A percentile compares a stretch with the other conserved stretches of the same genome.
phyloP scores from a whole-genome alignment of 306 rosid species.

The Senna siamea region DNA sequence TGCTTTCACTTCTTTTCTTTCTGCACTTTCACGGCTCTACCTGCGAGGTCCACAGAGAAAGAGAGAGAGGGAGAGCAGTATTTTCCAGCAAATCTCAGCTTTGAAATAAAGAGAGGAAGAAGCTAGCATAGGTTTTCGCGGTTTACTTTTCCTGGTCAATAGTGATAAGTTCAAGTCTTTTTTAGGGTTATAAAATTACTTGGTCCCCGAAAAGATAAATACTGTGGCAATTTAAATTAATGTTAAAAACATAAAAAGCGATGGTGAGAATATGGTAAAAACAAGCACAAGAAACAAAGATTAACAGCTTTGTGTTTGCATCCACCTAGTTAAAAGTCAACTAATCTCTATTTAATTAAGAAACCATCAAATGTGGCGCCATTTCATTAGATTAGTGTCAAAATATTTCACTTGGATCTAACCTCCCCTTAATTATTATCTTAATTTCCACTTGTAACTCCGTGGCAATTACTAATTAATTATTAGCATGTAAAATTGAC shows the following conservation, averaged over 20 bases:
- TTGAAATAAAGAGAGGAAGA: neutral
- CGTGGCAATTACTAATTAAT: neutral
- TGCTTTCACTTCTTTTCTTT: slow-evolving; percentile 26
- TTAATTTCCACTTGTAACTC: neutral
- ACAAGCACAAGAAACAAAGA: slow-evolving; percentile 28
- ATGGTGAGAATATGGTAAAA: neutral
- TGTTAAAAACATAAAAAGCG: neutral
- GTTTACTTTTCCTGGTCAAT: slow-evolving; percentile 27
- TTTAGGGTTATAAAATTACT: neutral
- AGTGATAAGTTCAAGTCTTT: neutral
- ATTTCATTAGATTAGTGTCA: neutral
- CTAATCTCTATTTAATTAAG: slow-evolving; percentile 9
- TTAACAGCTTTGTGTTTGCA: neutral
- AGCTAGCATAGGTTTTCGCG: neutral
- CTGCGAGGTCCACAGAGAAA: slow-evolving; percentile 32
- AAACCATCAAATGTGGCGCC: slow-evolving; percentile 5
- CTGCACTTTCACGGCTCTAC: slow-evolving; percentile 37
- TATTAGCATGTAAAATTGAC: neutral
- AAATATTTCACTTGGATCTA: neutral
- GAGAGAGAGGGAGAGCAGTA: neutral
- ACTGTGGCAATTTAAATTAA: neutral
- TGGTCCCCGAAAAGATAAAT: neutral
- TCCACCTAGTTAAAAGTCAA: slow-evolving; percentile 22
- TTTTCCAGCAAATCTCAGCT: slow-evolving; percentile 36
- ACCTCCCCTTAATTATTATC: neutral